Conservation (phyloP, 208 protist species). For the Wallacemonas sp. region DNA sequence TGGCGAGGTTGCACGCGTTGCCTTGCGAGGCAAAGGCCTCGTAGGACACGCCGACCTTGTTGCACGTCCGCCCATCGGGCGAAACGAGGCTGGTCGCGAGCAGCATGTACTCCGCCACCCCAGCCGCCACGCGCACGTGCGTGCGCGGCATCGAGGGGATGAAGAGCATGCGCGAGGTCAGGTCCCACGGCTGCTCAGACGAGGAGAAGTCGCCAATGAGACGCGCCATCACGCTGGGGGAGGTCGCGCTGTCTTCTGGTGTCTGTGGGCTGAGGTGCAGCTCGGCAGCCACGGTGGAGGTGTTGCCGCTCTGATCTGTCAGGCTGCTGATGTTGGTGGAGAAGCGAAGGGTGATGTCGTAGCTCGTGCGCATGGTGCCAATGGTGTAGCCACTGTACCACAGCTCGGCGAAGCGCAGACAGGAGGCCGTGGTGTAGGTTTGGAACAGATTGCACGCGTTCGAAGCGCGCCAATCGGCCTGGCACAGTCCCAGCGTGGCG, state of each 20-base stretch:
- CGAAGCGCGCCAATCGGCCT: slow-evolving; percentile 44
- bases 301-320: neutral
- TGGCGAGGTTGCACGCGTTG: slow-evolving; percentile 53
- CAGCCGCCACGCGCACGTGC: slow-evolving; percentile 46
- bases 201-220: slow-evolving; percentile 80
- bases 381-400: slow-evolving; percentile 90
- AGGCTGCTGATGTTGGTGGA: slow-evolving; percentile 19
- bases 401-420: slow-evolving; percentile 69
- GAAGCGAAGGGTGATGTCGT: slow-evolving; percentile 62
- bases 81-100: slow-evolving; percentile 64
- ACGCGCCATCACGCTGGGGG: slow-evolving; percentile 49
- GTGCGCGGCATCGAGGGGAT: slow-evolving; percentile 40
- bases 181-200: slow-evolving; percentile 48
- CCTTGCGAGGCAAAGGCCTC: slow-evolving; percentile 81
- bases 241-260: slow-evolving; percentile 29
- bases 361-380: slow-evolving; percentile 54
- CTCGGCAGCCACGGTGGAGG: neutral
- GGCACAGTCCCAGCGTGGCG: slow-evolving; percentile 62
- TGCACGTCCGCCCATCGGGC: slow-evolving; percentile 74
- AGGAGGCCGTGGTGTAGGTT: slow-evolving; percentile 63
- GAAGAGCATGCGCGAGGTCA: slow-evolving; percentile 78
- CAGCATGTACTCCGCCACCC: slow-evolving; percentile 78
- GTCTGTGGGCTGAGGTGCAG: slow-evolving; percentile 56
- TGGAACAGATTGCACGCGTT: slow-evolving; percentile 64
- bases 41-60: slow-evolving; percentile 91